Evolutionary conservation across 106 monocot genomes (phyloP).

Genomic region (Apostasia shenzhenica): DNA sequence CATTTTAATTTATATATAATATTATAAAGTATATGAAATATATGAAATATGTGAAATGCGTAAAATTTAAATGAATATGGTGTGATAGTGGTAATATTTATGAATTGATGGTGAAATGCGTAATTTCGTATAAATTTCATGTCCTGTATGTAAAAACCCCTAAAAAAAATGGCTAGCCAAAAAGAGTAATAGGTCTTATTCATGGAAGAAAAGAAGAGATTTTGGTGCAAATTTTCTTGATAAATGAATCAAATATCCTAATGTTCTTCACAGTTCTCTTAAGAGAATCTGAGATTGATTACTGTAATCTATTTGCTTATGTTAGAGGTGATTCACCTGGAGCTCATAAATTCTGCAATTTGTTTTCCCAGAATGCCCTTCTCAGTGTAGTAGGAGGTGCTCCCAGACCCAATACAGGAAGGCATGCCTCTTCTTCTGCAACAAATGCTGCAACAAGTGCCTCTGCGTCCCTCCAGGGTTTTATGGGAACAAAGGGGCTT

Average conservation of each 20-base stretch:
- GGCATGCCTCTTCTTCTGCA: slow-evolving; percentile 51
- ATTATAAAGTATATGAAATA: too few relatives aligned
- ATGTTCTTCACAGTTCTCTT: background rate
- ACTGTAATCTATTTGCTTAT: background rate
- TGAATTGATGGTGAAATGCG: too few relatives aligned
- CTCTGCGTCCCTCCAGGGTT: slow-evolving; percentile 37
- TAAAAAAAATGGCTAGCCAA: too few relatives aligned
- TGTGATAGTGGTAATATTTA: too few relatives aligned
- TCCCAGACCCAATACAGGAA: slow-evolving; percentile 48
- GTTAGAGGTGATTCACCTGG: background rate
- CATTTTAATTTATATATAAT: too few relatives aligned
- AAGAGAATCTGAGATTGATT: background rate
- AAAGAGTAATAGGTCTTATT: too few relatives aligned
- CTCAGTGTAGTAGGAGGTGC: slow-evolving; percentile 55
- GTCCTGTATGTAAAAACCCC: too few relatives aligned
- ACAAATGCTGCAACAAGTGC: slow-evolving; percentile 39
- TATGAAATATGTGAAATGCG: too few relatives aligned
- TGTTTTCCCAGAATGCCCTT: slow-evolving; percentile 42
- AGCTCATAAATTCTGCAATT: background rate
- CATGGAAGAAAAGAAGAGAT: too few relatives aligned
- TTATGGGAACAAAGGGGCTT: slow-evolving; percentile 33
- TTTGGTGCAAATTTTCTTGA: too few relatives aligned
- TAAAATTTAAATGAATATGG: too few relatives aligned
- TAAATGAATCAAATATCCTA: background rate
- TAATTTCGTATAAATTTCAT: too few relatives aligned